phyloP scores from a whole-genome alignment of 2,329 filamentous ascomycete genomes.

The Gliomastix tumulicola region DNA sequence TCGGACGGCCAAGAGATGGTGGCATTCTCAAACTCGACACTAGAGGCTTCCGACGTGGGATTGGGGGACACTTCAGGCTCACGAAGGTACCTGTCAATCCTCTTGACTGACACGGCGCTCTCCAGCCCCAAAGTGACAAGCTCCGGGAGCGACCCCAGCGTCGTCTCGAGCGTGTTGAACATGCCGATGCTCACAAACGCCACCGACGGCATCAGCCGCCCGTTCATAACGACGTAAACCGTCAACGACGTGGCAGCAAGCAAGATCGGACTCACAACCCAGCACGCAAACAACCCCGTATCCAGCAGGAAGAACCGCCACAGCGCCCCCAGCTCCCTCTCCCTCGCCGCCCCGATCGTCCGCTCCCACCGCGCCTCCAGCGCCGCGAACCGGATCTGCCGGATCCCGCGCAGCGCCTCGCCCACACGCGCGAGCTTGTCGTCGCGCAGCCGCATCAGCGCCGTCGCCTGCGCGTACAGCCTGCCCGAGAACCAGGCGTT shows the following conservation, averaged over 20 bases:
- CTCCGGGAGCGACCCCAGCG: constrained; percentile 65
- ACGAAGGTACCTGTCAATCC: constrained; percentile 65
- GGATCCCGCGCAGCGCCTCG: constrained; percentile 70
- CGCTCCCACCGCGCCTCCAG: constrained; percentile 68
- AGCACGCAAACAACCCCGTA: constrained; percentile 56
- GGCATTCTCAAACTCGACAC: constrained; percentile 61
- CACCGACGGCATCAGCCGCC: constrained; percentile 60
- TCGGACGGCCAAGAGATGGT: constrained; percentile 71
- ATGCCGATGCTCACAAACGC: constrained; percentile 74
- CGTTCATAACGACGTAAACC: constrained; percentile 58
- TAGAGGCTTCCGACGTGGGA: constrained; percentile 46
- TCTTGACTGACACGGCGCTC: constrained; percentile 62
- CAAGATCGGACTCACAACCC: constrained; percentile 69
- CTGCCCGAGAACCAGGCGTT: constrained; percentile 61
- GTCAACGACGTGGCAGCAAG: constrained; percentile 66
- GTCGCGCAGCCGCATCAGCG: constrained; percentile 69
- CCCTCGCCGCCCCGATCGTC: constrained; percentile 57
- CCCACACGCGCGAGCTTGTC: constrained; percentile 69
- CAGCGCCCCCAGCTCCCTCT: constrained; percentile 58
- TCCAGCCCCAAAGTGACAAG: constrained; percentile 65
- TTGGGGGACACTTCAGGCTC: constrained; percentile 55
- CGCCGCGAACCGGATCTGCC: constrained; percentile 80
- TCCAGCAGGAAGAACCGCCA: constrained; percentile 62
- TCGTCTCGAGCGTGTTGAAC: constrained; percentile 65
- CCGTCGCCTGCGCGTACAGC: constrained; percentile 58